These are phyloP conservation scores for Fennellomyces sp. DNA, from an alignment of 371 early-diverging fungal species.

Conservation along the genomic window DNA sequence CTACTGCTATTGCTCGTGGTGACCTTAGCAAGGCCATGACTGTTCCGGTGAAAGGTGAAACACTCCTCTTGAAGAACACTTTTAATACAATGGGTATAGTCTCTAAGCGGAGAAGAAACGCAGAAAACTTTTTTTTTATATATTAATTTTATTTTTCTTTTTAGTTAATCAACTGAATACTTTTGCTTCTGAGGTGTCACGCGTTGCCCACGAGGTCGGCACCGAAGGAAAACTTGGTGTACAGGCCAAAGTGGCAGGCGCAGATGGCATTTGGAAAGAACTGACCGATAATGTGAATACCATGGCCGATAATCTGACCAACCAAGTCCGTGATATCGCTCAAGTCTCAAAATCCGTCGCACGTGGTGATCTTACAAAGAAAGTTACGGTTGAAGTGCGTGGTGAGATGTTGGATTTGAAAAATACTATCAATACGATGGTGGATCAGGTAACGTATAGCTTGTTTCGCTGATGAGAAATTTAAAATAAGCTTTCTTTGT, in stretches of 20 bases:
- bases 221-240: slow-evolving; percentile 38
- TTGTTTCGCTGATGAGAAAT: no score
- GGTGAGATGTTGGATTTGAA: slow-evolving; percentile 60
- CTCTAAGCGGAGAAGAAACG: neutral
- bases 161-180: slow-evolving; percentile 34
- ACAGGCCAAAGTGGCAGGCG: slow-evolving; percentile 34
- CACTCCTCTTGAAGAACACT: slow-evolving; percentile 67
- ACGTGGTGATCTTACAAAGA: slow-evolving; percentile 46
- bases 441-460: slow-evolving; percentile 44
- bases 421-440: slow-evolving; percentile 57
- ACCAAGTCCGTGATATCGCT: slow-evolving; percentile 54
- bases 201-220: slow-evolving; percentile 38
- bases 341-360: slow-evolving; percentile 50
- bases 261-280: slow-evolving; percentile 63
- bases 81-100: slow-evolving; percentile 74
- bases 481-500: neutral
- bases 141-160: neutral
- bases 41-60: slow-evolving; percentile 71
- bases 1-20: slow-evolving; percentile 73
- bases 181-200: slow-evolving; percentile 41
- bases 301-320: slow-evolving; percentile 44
- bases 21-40: slow-evolving; percentile 73
- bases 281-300: slow-evolving; percentile 59
- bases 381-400: slow-evolving; percentile 41
- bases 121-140: neutral